These are phyloP conservation scores for Tulasnella sp. DNA, from an alignment of 768 basidiomycete species.

Conservation along the genomic window DNA sequence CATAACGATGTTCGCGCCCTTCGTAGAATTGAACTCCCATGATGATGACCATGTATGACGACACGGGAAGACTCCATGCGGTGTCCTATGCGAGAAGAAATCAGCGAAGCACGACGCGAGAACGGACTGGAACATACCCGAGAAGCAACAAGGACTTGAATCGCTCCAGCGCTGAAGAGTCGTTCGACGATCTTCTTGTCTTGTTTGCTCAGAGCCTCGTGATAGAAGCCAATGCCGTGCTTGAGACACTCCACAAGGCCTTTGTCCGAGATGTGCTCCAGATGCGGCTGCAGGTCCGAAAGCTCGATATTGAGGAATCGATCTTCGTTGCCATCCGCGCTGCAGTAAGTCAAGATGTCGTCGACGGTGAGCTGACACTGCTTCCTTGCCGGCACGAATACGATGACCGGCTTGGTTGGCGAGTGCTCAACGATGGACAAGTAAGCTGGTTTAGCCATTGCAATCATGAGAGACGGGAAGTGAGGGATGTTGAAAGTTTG, in stretches of 20 bases:
- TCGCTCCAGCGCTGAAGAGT: constrained; percentile 85
- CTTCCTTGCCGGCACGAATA: constrained; percentile 86
- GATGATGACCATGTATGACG: constrained; percentile 95
- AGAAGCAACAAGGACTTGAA: constrained; percentile 88
- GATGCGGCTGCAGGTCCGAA: constrained; percentile 72
- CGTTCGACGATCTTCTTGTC: constrained; percentile 92
- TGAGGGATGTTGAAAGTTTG: constrained; percentile 96
- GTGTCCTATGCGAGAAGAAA: constrained; percentile 50
- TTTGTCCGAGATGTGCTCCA: constrained; percentile 71
- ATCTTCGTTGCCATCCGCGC: constrained; percentile 73
- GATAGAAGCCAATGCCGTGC: constrained; percentile 90
- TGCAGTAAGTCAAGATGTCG: constrained; percentile 78
- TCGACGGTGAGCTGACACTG: constrained; percentile 92
- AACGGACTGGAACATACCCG: constrained; percentile 53
- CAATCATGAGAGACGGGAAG: constrained; percentile 96
- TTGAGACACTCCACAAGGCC: constrained; percentile 68
- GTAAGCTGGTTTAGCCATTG: constrained; percentile 98
- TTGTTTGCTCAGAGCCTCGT: constrained; percentile 83
- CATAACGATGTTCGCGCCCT: constrained; percentile 94
- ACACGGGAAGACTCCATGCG: constrained; percentile 89
- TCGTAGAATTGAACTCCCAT: constrained; percentile 99
- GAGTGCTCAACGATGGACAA: constrained; percentile 85
- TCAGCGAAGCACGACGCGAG: background rate
- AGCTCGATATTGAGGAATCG: constrained; percentile 84
- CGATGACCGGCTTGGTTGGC: constrained; percentile 71